Base-by-base conservation (phyloP, 2,329 filamentous ascomycete genomes). In the Penicillium sclerotigenum region DNA sequence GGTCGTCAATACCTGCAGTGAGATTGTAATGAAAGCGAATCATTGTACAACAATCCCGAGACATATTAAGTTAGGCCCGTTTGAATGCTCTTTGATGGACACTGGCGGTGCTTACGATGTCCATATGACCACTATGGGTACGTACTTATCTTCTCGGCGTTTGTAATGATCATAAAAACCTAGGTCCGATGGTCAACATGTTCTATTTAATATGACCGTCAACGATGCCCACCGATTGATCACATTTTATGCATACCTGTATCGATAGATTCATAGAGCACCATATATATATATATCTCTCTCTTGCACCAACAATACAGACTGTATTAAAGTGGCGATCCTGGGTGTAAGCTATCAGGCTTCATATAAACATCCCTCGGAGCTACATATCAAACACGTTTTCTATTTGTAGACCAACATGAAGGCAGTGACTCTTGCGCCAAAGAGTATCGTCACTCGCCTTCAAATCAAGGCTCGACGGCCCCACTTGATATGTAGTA, bases 381-480 rank as follows among this genome's bases (percentile, higher is more conserved):
- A 42, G n/a, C 3, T 31, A 51, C 6, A 16, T 14, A 29, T 7
- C 41, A 29, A 59, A 65, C 47, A 61, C 74, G 0, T 71, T 74
- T 55, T 77, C 80, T 16, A 33, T 41, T 81, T 77, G 52, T 76
- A 81, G 13, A 71, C 58, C 49, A 81, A 79, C 1, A 74, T 31
- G 38, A 80, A 73, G 11, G 74, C 56, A 4, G 80, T 4, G 0
- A 80, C 52, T 6, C 69, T 67, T 9, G 68, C 53, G 2, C 72
- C 71, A 24, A 79, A 67, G 31, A 79, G 65, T 47, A 79, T 77
- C 18, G 68, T 68, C 42, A 65, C 73, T 71, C 72, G 81, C 78
- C 78, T 80, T 73, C 73, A 81, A 1, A 76, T 70, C 77, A 81
- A 65, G 7, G 70, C 75, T 1, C 65, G 16, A 69, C 66, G 45